Base-by-base conservation (phyloP, 1,284 basidiomycete genomes). In the Cutaneotrichosporon sp. region DNA sequence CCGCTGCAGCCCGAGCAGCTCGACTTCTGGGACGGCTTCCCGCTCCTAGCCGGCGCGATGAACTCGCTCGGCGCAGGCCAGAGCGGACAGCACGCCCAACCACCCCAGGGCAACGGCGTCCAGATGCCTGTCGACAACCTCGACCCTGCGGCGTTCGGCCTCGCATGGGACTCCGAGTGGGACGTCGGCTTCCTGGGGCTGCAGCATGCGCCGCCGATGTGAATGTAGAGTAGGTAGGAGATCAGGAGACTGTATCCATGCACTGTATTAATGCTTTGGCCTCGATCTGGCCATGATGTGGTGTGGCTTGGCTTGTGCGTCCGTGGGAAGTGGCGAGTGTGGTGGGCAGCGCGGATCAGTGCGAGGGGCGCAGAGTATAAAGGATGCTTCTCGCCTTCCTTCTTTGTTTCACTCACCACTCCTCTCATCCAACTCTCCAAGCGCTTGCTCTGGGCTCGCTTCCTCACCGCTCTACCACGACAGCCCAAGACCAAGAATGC, bases 1-100 rank as follows among this genome's bases (percentile, higher is more conserved):
- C 61, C 64, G 31, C 33, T 61, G 18, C 58, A 62, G 33, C 57
- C 64, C 8, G 60, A 62, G 16, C 54, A 65, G n/a, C 54, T 59
- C 13, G 57, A 62, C 38, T 67, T 67, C 57, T 67, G 66, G 66
- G 60, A 65, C 45, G 63, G 63, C 5, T 67, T 67, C 52, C 66
- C 66, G 1, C 22, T 56, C 11, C 59, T 67, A 1, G 66, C 63
- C 1, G 61, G 64, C 6, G 66, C 64, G 13, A 67, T 67, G 66
- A 56, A 59, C 42, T 57, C 59, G 20, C 58, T 64, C 8, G 38
- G 38, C 7, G 8, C 38, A n/a, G n/a, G n/a, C n/a, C 38, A 42
- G 18, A 9, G 29, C n/a, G n/a, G n/a, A n/a, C n/a, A n/a, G 29
- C 29, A 29, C 29, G 9, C 29, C 29, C 38, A 20, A 2, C 38